Percentiles rank a stretch among this genome's conserved stretches.
Conservation (phyloP, 768 basidiomycete species). For the Boletus pseudo-olivaceus region DNA sequence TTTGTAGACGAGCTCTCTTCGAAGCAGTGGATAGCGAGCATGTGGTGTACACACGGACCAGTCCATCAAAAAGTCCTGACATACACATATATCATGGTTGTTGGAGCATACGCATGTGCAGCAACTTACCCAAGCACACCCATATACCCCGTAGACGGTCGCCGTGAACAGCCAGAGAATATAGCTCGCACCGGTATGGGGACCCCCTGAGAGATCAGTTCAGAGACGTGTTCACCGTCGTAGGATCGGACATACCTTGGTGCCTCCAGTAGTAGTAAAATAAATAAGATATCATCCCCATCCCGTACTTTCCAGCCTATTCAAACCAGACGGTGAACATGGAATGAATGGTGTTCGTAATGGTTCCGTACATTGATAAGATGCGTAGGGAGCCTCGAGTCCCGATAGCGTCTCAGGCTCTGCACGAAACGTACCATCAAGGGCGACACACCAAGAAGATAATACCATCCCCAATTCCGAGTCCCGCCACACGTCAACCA, state of each 20-base stretch:
- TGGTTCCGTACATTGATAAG: constrained; percentile 66
- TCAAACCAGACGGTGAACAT: not conserved
- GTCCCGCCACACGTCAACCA: constrained; percentile 40
- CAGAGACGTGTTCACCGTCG: not conserved
- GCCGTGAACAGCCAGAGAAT: constrained; percentile 68
- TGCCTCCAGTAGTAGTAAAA: constrained; percentile 79
- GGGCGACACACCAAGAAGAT: constrained; percentile 59
- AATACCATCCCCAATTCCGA: constrained; percentile 57
- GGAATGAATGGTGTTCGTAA: not conserved
- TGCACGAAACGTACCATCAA: constrained; percentile 77
- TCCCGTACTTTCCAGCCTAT: constrained; percentile 81
- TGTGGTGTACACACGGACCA: constrained; percentile 77
- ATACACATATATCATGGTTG: not conserved
- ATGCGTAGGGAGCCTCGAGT: constrained; percentile 71
- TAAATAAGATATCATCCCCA: constrained; percentile 60
- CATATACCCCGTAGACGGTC: constrained; percentile 63
- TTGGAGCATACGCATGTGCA: not conserved
- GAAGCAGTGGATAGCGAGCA: constrained; percentile 55
- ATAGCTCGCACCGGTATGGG: constrained; percentile 47
- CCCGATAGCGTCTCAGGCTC: constrained; percentile 80
- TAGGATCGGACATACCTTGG: constrained; percentile 38
- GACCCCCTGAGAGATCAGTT: constrained; percentile 22
- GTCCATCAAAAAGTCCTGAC: constrained; percentile 85
- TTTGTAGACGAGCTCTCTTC: constrained; percentile 72
- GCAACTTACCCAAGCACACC: constrained; percentile 67